phyloP scores from a whole-genome alignment of 2,329 filamentous ascomycete genomes.

The Tolypocladium tropicale region DNA sequence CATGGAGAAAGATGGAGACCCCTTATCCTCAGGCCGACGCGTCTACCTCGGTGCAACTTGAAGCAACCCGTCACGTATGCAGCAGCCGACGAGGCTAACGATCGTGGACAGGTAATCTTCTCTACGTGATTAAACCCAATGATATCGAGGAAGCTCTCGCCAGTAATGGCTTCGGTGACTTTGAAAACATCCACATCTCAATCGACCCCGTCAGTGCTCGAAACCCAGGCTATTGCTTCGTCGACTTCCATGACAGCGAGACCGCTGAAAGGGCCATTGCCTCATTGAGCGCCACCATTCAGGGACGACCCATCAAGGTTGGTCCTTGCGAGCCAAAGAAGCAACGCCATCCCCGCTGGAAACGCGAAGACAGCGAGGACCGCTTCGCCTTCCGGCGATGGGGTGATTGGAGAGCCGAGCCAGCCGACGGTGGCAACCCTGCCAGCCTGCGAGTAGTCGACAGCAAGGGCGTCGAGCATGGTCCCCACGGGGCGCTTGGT shows the following conservation, averaged over 20 bases:
- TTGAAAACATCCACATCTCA: conserved; percentile 54
- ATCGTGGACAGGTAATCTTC: conserved; percentile 36
- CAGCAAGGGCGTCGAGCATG: conserved; percentile 10
- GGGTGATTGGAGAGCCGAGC: conserved; percentile 29
- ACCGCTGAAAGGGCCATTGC: conserved; percentile 42
- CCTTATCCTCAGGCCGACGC: conserved; percentile 24
- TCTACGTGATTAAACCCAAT: conserved; percentile 37
- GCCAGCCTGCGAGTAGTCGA: not conserved
- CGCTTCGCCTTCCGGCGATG: conserved; percentile 26
- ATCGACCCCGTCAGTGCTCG: conserved; percentile 57
- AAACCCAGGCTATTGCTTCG: conserved; percentile 64
- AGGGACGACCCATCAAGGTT: conserved; percentile 51
- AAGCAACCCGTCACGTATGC: too few species aligned
- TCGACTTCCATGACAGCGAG: conserved; percentile 50
- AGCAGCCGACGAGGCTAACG: not conserved
- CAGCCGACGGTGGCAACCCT: conserved; percentile 2
- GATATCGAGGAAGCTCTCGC: conserved; percentile 52
- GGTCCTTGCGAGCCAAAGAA: conserved; percentile 52
- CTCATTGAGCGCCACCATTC: conserved; percentile 43
- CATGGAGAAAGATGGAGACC: conserved; percentile 5
- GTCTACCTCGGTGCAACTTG: conserved; percentile 48
- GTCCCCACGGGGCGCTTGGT: conserved; percentile 15
- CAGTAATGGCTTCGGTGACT: conserved; percentile 24
- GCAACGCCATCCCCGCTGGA: conserved; percentile 8
- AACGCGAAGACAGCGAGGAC: conserved; percentile 8